Evolutionary conservation across 2,329 filamentous ascomycete genomes (phyloP).

Genomic region (Cryphonectria naterciae): DNA sequence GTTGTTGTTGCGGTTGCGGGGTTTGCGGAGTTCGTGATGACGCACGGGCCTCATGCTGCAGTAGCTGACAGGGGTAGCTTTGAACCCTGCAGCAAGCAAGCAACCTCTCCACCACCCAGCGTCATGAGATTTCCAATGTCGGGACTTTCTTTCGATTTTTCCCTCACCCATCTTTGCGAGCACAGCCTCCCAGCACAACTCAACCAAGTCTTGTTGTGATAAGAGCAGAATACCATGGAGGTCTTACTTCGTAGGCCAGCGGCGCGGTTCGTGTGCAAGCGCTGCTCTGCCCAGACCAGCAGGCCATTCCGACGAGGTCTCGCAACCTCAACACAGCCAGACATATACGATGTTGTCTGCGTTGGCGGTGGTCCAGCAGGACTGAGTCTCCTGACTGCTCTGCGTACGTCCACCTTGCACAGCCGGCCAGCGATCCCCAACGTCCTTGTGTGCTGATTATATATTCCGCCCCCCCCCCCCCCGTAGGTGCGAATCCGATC

Average conservation of each 20-base stretch:
- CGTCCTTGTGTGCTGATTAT: background rate
- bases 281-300: constrained; percentile 48
- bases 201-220: background rate
- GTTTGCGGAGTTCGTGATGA: background rate
- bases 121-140: background rate
- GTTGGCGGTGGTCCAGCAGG: constrained; percentile 90
- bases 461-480: background rate
- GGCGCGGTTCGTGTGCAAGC: constrained; percentile 49
- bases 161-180: background rate
- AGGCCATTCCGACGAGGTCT: constrained; percentile 44
- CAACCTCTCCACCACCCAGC: background rate
- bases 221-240: constrained; percentile 32
- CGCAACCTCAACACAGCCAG: constrained; percentile 52
- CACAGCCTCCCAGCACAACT: background rate
- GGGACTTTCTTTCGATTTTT: background rate
- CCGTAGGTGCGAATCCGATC: constrained; percentile 74
- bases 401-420: constrained; percentile 58
- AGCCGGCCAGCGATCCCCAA: background rate
- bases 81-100: constrained; percentile 21
- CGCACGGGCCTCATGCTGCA: constrained; percentile 17
- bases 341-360: constrained; percentile 92
- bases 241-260: constrained; percentile 31
- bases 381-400: constrained; percentile 76
- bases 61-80: constrained; percentile 22
- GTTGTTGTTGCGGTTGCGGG: background rate